Base-by-base conservation (phyloP, 2,329 filamentous ascomycete genomes). In the Daldinia sp. region DNA sequence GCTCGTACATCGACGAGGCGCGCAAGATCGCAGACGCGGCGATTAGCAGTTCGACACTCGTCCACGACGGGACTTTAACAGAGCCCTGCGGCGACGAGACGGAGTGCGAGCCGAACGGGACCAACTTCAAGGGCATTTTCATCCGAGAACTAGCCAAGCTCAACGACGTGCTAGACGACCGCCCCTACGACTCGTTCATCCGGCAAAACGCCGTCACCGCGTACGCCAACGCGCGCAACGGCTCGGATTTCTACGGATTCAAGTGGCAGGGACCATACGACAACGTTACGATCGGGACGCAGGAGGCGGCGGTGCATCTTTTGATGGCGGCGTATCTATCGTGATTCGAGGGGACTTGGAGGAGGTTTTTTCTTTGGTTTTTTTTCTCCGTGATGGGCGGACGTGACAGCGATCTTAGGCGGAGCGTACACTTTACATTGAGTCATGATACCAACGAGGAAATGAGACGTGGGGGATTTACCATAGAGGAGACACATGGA, bases 61-160 rank as follows among this genome's bases (percentile, higher is more conserved):
- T 80, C 37, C 61, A 73, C 0, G 71, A 74, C 43, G 75, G 78
- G 15, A 76, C 83, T 6, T 67, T 85, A 0, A 79, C 79, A 9
- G 82, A 84, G 41, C 74, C 77, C 0, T 73, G 74, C 17, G 76
- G 75, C 4, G 73, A 73, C 11, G 65, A 62, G 3, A 76, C 78
- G 41, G 60, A 68, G 4, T 75, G 74, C 61, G 67, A 72, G 39
- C 66, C 68, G 15, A 71, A 75, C 39, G 81, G 77, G 0, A 78
- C 80, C 0, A 83, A 87, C 45, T 90, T 90, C 79, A 90, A 90
- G 70, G 87, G 87, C 1, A 79, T 88, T 4, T 88, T 89, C 67
- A 81, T 82, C 19, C 80, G 86, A 0, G 86, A 86, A 56, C 73
- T 90, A 8, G 77, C 78, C 32, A 78, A 80, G 34, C 71, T 90